Conservation (phyloP, 2,329 filamentous ascomycete genomes). For the Akanthomyces lecanii region DNA sequence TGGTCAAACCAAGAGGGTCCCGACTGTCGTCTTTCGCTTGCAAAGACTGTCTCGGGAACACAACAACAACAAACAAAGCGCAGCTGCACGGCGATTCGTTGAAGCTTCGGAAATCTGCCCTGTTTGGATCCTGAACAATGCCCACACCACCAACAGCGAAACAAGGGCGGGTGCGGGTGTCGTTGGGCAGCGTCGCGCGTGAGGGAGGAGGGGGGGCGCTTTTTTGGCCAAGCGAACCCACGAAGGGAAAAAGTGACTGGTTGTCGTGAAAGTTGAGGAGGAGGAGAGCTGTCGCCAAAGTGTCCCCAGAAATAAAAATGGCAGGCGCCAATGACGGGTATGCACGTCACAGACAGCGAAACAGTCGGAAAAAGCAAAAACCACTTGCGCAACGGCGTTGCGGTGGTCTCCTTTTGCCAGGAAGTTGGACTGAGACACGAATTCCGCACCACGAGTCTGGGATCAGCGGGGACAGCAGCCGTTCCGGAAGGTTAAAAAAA, state of each 20-base stretch:
- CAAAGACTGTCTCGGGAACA: background rate
- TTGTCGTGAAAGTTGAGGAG: background rate
- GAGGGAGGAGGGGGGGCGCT: background rate
- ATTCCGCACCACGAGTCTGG: background rate
- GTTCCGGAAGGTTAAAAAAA: background rate
- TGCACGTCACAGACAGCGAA: constrained; percentile 8
- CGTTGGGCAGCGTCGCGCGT: constrained; percentile 1
- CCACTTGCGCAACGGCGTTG: background rate
- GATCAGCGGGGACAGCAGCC: background rate
- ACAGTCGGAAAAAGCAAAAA: constrained; percentile 4
- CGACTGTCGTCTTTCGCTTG: background rate
- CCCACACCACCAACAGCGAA: constrained; percentile 16
- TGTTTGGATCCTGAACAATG: background rate
- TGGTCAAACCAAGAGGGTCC: background rate
- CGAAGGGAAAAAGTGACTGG: constrained; percentile 1
- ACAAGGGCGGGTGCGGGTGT: background rate
- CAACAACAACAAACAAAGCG: constrained; percentile 4
- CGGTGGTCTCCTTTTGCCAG: background rate
- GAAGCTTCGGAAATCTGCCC: background rate
- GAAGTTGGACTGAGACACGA: constrained; percentile 2
- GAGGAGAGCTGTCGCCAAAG: background rate
- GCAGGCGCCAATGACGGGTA: constrained; percentile 6
- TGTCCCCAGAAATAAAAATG: background rate
- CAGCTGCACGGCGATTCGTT: background rate
- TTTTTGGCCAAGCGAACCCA: background rate